A percentile compares a stretch with the other conserved stretches of the same genome.
phyloP scores from a whole-genome alignment of 1,284 basidiomycete genomes.

The Ustilago bromivora region DNA sequence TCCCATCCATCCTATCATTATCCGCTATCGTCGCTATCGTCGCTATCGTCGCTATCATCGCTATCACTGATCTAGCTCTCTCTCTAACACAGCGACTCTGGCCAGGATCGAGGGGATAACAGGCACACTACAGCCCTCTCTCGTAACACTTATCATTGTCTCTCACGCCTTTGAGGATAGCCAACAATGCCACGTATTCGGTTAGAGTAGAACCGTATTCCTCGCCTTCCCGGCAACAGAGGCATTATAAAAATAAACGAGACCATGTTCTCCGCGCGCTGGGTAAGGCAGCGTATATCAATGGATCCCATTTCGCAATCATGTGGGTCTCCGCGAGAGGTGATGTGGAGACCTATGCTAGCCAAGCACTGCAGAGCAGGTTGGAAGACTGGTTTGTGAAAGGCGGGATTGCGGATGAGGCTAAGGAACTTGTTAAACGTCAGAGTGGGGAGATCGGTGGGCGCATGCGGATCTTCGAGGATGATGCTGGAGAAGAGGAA shows the following conservation, averaged over 20 bases:
- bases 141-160: too few species aligned
- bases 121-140: too few species aligned
- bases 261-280: conserved; percentile 73
- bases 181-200: conserved; percentile 72
- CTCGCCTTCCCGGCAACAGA: conserved; percentile 72
- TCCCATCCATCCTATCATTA: not conserved
- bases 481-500: not conserved
- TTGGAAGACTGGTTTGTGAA: conserved; percentile 64
- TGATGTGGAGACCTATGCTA: conserved; percentile 73
- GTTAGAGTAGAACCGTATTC: conserved; percentile 73
- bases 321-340: conserved; percentile 73
- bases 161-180: too few species aligned
- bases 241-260: conserved; percentile 74
- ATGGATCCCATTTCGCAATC: conserved; percentile 74
- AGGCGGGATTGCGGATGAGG: conserved; percentile 63
- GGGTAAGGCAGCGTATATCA: conserved; percentile 71
- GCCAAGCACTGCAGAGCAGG: conserved; percentile 68
- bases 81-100: not conserved
- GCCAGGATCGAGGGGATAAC: not conserved
- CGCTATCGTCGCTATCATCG: not conserved
- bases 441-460: not conserved
- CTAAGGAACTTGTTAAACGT: conserved; percentile 49
- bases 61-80: not conserved
- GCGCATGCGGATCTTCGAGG: conserved; percentile 23
- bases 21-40: not conserved